Evolutionary conservation across 2,329 filamentous ascomycete genomes (phyloP), one percentile per base, ranked within the genome.

Genomic region (Whalleya microplaca): DNA sequence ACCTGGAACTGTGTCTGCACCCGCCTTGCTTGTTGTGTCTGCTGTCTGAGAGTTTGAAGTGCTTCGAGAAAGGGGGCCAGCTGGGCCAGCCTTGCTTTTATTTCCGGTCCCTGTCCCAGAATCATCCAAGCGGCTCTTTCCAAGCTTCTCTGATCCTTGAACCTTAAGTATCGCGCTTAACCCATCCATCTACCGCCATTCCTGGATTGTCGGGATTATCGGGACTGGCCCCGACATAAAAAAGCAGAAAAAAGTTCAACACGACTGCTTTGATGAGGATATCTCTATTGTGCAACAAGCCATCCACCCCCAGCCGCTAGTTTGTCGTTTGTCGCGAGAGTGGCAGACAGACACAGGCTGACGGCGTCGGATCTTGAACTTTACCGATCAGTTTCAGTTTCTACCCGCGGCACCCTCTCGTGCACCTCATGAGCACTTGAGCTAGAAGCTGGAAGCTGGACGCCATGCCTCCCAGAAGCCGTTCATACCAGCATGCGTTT

Each of bases 401-500:
- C 27, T n/a, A 51, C 55, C 45, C 45, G 3, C 21, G 48, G 56
- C 56, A 54, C 46, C n/a, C 46, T 60, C 62, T 61, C 45, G 59
- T 60, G 55, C 59, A 45, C 48, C 50, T 55, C 53, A 59, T 61
- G 45, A 63, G 48, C 55, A 58, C 44, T 48, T 45, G 49, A 59
- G 55, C 59, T 65, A 47, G 40, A 16, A 37, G 32, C 32, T 37
- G 14, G 32, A 16, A 37, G 32, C 10, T 37, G 9, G 32, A 61
- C 52, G 58, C 53, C 62, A 71, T 71, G 69, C 61, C 68, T 57
- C 61, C 66, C 21, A 64, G 64, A 56, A 58, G 59, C 47, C 68
- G 68, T 51, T 66, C 23, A 27, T 27, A 66, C 50, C 68, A 71
- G 51, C 61, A 68, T 53, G 63, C 66, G 70, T 72, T 69, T 59